Base-by-base conservation (phyloP, 306 rosid species). In the Dryas drummondii region DNA sequence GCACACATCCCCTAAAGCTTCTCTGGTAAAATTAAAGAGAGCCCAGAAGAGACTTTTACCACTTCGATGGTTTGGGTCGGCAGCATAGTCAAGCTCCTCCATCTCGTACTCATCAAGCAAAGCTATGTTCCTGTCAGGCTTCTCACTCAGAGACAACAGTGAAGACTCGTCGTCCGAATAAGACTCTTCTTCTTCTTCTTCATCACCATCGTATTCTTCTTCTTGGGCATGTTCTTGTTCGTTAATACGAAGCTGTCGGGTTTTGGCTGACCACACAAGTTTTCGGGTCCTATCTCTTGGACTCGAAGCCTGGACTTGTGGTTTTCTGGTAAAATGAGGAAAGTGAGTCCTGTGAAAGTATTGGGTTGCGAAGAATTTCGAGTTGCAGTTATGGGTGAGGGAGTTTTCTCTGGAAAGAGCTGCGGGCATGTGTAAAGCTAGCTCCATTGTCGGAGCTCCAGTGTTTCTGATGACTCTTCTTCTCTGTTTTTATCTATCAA, bases 51-150 rank as follows among this genome's bases (percentile, higher is more conserved):
- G 17, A 78, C 84, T 7, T 58, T 46, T 64, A 94, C 97, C 99
- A 61, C 99, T 94, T 50, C 87, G 78, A 73, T 94, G 99, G 82
- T 89, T 81, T 19, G 88, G 89, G 66, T 76, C 82, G 46, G 37
- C 27, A 19, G 67, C 74, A 22, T 71, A 76, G 27, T 80, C 86
- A 55, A 89, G 90, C 85, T 94, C 99, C 70, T 90, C 97, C 11
- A 89, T 53, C 73, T 94, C 98, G 66, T 89, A 87, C 27, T 94
- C 93, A 76, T 94, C 99, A 1, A 87, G 91, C 81, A 92, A 64
- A 8, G 86, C 82, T 78, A 85, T 53, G 76, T 86, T 94, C 62
- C 99, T 65, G 79, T 94, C 92, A 0, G 99, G 99, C 73, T 94
- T 94, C 66, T 47, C 87, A 59, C 84, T 94, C 64, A 92, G 91